Percentiles rank a stretch among this genome's conserved stretches.
phyloP scores from a whole-genome alignment of 2,329 filamentous ascomycete genomes.

The Didymella pomorum region DNA sequence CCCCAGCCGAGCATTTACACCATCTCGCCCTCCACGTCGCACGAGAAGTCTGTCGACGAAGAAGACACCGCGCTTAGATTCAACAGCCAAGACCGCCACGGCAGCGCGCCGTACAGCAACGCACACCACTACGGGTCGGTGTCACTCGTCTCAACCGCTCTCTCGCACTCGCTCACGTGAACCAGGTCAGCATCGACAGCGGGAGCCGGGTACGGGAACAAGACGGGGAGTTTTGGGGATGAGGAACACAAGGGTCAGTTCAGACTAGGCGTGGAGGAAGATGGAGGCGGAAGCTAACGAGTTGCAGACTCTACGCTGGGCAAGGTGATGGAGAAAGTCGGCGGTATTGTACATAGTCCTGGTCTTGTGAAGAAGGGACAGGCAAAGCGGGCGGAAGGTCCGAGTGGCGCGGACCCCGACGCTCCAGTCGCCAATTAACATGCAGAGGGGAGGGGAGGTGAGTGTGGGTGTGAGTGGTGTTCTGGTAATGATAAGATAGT shows the following conservation, averaged over 20 bases:
- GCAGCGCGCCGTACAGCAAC: constrained; percentile 38
- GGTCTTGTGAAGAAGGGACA: constrained; percentile 60
- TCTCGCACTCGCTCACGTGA: too few species aligned
- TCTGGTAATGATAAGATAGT: not conserved
- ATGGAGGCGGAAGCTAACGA: too few species aligned
- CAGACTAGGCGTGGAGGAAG: too few species aligned
- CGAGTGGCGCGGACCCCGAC: not conserved
- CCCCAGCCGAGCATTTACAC: not conserved
- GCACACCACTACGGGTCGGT: constrained; percentile 37
- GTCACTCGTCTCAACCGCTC: too few species aligned
- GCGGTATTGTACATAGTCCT: constrained; percentile 59
- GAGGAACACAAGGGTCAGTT: too few species aligned
- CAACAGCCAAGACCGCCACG: constrained; percentile 6
- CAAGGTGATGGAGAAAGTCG: constrained; percentile 67
- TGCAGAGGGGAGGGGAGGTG: too few species aligned
- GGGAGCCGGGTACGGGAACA: constrained; percentile 52
- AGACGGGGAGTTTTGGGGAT: constrained; percentile 43
- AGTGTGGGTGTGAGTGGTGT: too few species aligned
- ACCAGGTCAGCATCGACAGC: constrained; percentile 45
- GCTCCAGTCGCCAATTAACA: not conserved
- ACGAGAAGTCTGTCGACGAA: not conserved
- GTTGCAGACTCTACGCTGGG: constrained; percentile 59
- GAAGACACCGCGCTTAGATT: not conserved
- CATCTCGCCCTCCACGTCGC: not conserved
- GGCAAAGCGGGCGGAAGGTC: constrained; percentile 56